Evolutionary conservation across 768 basidiomycete genomes (phyloP), one percentile per base, ranked within the genome.

Genomic region (Multifurca ochricompacta): DNA sequence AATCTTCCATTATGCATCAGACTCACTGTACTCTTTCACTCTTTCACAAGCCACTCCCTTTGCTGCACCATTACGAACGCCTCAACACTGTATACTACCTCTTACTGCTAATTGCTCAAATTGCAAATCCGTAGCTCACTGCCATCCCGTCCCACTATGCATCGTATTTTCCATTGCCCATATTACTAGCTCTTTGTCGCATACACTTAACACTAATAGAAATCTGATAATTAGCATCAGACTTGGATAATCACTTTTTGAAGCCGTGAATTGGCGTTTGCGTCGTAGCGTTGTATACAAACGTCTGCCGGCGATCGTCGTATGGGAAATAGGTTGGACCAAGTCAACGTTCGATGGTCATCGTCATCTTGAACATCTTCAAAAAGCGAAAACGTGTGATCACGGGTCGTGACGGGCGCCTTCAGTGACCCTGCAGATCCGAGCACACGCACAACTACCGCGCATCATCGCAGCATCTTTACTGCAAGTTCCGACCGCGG

Each of bases 401-500:
- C 13, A n/a, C 7, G 4, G 5, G 9, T 5, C 13, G 16, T 41
- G 16, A 42, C 21, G 13, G 23, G 46, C 19, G 45, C 46, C 40
- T 27, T 43, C 30, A 21, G 18, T 43, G 32, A 46, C 21, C n/a
- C 11, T n/a, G 37, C 52, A 14, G 44, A 53, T 47, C 31, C 18
- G 50, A 25, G 41, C 9, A 7, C 16, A 16, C 28, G 5, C 43
- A 32, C 28, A 31, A 25, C 27, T 51, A 7, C 52, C 36, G 21
- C 13, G 45, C 32, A 40, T 36, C 46, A 47, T 34, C 30, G 54
- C 19, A 43, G 16, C 25, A 30, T 35, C 25, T 31, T n/a, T 23
- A n/a, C n/a, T n/a, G 30, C 54, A 51, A 56, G 54, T 10, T 56
- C 49, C 54, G 54, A 39, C 54, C 35, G n/a, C n/a, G 48, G 39